Base-by-base conservation (phyloP, 2,329 filamentous ascomycete genomes). In the Lizonia empirigonia region DNA sequence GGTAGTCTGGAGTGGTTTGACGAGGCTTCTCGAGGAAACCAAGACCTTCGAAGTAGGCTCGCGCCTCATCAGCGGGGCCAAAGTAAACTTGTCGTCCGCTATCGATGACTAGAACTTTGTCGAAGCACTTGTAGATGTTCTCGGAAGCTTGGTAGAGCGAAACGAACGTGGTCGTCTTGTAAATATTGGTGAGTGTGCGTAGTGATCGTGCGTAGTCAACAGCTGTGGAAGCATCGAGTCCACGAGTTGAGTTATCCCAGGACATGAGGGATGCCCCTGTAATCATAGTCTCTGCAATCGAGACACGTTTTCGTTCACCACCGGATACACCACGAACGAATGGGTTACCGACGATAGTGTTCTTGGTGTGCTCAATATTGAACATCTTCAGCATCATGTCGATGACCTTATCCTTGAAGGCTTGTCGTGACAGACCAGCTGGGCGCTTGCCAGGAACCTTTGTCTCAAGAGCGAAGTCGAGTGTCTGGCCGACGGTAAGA, bases 121-220 rank as follows among this genome's bases (percentile, higher is more conserved):
- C 90, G 55, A 93, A 92, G 26, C 86, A 83, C 18, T 80, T 80
- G 74, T 90, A 92, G 55, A 93, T 90, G 62, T 88, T 91, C 73
- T 94, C 89, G 0, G 87, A 91, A 0, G 89, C 90, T 68, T 95
- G 90, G 71, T 95, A 96, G 0, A 96, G 78, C 0, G 90, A 91
- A 1, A 95, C 90, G 54, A 94, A 92, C 0, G 90, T 94, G 1
- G 88, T 89, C 0, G 87, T 91, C 69, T 88, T 85, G 80, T 91
- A 91, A 46, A 94, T 84, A 70, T 94, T 88, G 18, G 90, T 94
- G 77, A 93, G 82, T 32, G 78, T 69, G n/a, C 78, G 67, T 7
- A 80, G 62, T 1, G 75, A 77, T 30, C 78, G 76, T 2, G 76
- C 76, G 44, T 78, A 80, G 53, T 80, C 77, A 16, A 80, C 69